Percentiles rank a stretch among this genome's conserved stretches.
phyloP scores from a whole-genome alignment of 768 basidiomycete species.

The Rhodotorula sphaerocarpa region DNA sequence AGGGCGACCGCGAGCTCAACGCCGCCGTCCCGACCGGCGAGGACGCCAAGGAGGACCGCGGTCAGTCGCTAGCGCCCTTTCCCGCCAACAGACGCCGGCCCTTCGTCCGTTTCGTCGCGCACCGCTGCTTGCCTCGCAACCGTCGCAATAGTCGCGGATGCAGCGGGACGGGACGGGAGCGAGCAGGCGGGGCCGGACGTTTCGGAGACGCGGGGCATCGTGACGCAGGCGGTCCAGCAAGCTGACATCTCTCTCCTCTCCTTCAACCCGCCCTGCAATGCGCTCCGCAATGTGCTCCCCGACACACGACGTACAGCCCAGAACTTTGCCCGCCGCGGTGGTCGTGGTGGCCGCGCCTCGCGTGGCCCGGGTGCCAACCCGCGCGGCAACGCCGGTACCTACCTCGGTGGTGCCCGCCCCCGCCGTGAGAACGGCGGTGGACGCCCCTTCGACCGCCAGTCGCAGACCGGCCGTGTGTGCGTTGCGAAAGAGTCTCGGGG shows the following conservation, averaged over 20 bases:
- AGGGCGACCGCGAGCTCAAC: slow-evolving; percentile 26
- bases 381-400: slow-evolving; percentile 48
- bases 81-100: not conserved
- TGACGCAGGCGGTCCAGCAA: too few species aligned
- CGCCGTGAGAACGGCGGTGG: slow-evolving; percentile 49
- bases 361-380: slow-evolving; percentile 41
- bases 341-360: slow-evolving; percentile 43
- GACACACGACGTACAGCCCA: slow-evolving; percentile 7
- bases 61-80: not conserved
- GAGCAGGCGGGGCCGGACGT: too few species aligned
- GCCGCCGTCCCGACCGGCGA: slow-evolving; percentile 28
- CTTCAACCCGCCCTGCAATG: not conserved
- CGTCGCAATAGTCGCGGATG: not conserved
- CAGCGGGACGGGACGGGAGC: not conserved
- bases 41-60: slow-evolving; percentile 36
- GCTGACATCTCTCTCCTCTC: not conserved
- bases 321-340: slow-evolving; percentile 51
- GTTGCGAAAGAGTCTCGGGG: slow-evolving; percentile 17
- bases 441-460: slow-evolving; percentile 76
- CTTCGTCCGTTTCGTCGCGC: not conserved
- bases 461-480: slow-evolving; percentile 62
- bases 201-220: too few species aligned
- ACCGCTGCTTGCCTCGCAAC: too few species aligned
- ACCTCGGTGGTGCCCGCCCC: slow-evolving; percentile 47
- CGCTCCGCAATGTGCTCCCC: not conserved